Evolutionary conservation across 257 asterid genomes (phyloP).

Genomic region (Striga asiatica): DNA sequence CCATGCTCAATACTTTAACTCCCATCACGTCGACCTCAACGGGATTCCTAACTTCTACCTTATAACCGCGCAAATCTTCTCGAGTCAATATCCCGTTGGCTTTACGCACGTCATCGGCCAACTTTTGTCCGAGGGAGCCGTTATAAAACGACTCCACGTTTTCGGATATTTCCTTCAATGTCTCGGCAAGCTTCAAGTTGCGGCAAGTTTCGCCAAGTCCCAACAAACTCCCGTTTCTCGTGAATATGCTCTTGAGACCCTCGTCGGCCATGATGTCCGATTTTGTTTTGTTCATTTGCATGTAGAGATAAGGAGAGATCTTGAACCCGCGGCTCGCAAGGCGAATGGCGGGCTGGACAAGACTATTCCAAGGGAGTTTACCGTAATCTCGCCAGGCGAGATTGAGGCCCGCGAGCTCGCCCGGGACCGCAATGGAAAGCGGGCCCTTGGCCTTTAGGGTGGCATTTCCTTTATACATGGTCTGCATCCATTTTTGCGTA

Average conservation of each 20-base stretch:
- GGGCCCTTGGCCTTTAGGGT: conserved; percentile 31
- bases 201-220: conserved; percentile 34
- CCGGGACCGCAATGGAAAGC: conserved; percentile 63
- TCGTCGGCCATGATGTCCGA: conserved; percentile 31
- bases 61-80: conserved; percentile 42
- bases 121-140: conserved; percentile 36
- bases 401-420: conserved; percentile 57
- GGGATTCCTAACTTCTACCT: conserved; percentile 38
- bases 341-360: conserved; percentile 44
- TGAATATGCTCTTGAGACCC: conserved; percentile 41
- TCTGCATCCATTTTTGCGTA: too few species aligned
- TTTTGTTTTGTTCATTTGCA: conserved; percentile 36
- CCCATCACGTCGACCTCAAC: conserved; percentile 31
- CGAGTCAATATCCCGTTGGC: conserved; percentile 50
- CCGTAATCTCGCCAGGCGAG: conserved; percentile 50
- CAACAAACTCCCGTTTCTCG: conserved; percentile 41
- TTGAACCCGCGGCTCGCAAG: conserved; percentile 48
- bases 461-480: conserved; percentile 41
- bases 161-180: conserved; percentile 27
- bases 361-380: conserved; percentile 42
- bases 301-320: conserved; percentile 41
- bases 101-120: conserved; percentile 35
- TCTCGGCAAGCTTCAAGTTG: conserved; percentile 34
- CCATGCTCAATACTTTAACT: conserved; percentile 38
- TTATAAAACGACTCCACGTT: conserved; percentile 35